Conservation (phyloP, 129 eudicot genomes). For the Lactuca saligna region DNA sequence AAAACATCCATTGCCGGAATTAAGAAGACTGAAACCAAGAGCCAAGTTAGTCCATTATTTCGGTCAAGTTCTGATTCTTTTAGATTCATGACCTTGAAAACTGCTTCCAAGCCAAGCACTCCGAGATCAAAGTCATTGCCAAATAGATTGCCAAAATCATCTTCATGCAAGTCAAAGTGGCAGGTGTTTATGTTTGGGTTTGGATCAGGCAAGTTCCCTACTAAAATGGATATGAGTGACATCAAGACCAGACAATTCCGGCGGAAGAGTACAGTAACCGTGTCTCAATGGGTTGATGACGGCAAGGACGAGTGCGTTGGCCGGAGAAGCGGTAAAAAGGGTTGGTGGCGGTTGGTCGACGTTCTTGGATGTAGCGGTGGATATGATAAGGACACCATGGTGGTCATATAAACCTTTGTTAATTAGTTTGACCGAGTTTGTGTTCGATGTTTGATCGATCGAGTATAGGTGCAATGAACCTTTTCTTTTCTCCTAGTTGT, state of each 20-base stretch:
- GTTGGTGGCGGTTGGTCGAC: slow-evolving; percentile 50
- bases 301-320: slow-evolving; percentile 8
- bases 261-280: slow-evolving; percentile 8
- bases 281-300: slow-evolving; percentile 1
- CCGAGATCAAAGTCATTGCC: slow-evolving; percentile 29
- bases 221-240: slow-evolving; percentile 44
- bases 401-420: not conserved
- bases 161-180: slow-evolving; percentile 43
- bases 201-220: slow-evolving; percentile 30
- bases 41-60: not conserved
- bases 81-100: slow-evolving; percentile 9
- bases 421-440: not conserved
- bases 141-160: slow-evolving; percentile 4
- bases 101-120: slow-evolving; percentile 11
- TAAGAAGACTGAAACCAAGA: not conserved
- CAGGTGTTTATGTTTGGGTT: slow-evolving; percentile 43
- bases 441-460: not conserved
- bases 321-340: slow-evolving; percentile 32
- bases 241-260: slow-evolving; percentile 46
- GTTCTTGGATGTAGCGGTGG: slow-evolving; percentile 52
- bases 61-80: slow-evolving; percentile 29
- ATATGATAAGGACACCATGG: slow-evolving; percentile 13
- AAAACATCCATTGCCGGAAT: slow-evolving; percentile 10
- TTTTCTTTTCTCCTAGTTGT: not conserved
- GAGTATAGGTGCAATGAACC: not conserved